Evolutionary conservation across 2,329 filamentous ascomycete species (phyloP), one percentile per base, ranked within the genome.

Genomic region (Trichoderma oligosporum): DNA sequence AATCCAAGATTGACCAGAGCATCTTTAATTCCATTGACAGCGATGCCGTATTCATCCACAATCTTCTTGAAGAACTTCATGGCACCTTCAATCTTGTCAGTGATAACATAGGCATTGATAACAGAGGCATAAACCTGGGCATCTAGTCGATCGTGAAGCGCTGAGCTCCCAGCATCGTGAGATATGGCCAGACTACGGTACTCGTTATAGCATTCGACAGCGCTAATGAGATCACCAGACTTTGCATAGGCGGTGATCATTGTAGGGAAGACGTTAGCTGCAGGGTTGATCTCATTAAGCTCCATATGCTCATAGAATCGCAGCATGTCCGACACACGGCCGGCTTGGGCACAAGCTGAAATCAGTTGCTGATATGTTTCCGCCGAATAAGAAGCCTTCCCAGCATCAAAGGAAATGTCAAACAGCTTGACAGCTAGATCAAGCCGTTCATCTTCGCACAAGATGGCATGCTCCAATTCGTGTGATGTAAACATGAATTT

Each of bases 181-280:
- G 87, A 85, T 52, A 97, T 84, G n/a, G 93, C 92, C 39, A 97
- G 79, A 44, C 84, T 83, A 68, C 91, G 91, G 79, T 97, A 97
- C 73, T 96, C 90, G 62, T 95, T 93, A 75, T 97, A 99, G 73
- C 91, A 91, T 70, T 96, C 91, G 6, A 97, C 89, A 18, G 92
- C 94, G 64, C 89, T 95, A 65, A 86, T 80, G 42, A 97, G 76
- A 69, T 97, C 91, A 48, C 91, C 89, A 9, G 82, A 82, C 39
- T 83, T 82, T 60, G 90, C 90, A 68, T 96, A 97, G 0, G 92
- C 91, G n/a, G 88, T 86, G 70, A 99, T 97, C 89, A 99, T 96
- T 16, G 87, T 82, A 1, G 91, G 88, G 74, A 96, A 97, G 52
- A 93, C 89, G 44, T 87, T 84, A 5, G 91, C 87, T 58, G 87